Base-by-base conservation (phyloP, 176 grass and related monocot species). In the Elymus sibiricus region DNA sequence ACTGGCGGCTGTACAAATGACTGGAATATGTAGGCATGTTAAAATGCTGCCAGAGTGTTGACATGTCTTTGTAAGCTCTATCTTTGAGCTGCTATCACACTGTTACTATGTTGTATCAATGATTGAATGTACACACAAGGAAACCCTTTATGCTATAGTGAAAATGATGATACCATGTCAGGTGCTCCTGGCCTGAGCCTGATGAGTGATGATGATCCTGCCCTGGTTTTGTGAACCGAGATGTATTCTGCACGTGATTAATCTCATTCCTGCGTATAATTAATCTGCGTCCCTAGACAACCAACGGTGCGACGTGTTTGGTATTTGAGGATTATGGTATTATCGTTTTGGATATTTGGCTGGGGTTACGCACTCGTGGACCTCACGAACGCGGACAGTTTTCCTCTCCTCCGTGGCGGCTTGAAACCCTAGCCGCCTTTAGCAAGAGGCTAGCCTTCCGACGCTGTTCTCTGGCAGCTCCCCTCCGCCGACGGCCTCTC, bases 11-110 rank as follows among this genome's bases (percentile, higher is more conserved):
- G 56, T 35, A 63, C 7, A 40, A 39, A 79, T 58, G 56, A 61
- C 22, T 35, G 53, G 58, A 61, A 61, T 79, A 61, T 75, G 10
- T 79, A 79, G 76, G 56, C 34, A 63, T 79, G 77, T 79, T 62
- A 42, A 63, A 62, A 42, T 26, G 56, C 1, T 60, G 29, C 51
- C 17, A 7, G 29, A 42, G 76, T 79, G 9, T 62, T 40, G 77
- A 61, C 35, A 42, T 79, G 56, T 79, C 56, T 26, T 60, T 79
- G n/a, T 9, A 78, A 42, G 37, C 77, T 79, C 77, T 1, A 74
- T 31, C 25, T 14, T 62, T 62, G 77, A 61, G 55, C 76, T 17
- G 55, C 17, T 79, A 19, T 79, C 22, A 79, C 55, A 42, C 35
- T 63, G 22, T 42, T 79, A 62, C 34, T 79, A 43, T 79, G 59